These are phyloP conservation scores for Colletotrichum tanaceti DNA, from an alignment of 2,329 filamentous ascomycete genomes.

Conservation along the genomic window DNA sequence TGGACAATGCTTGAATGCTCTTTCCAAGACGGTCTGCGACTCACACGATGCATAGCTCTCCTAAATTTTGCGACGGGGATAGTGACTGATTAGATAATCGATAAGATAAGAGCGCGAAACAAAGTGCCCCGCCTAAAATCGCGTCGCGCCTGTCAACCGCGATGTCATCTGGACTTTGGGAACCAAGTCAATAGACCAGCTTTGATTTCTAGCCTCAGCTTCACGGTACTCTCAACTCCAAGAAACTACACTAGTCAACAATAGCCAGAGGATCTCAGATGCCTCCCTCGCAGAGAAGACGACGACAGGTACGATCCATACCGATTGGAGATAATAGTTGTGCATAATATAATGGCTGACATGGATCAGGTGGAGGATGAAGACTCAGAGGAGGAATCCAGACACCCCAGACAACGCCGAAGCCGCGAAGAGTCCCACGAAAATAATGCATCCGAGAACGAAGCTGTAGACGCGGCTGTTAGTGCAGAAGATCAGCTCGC, in stretches of 20 bases:
- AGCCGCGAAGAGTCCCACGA: conserved; percentile 48
- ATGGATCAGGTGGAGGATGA: conserved; percentile 46
- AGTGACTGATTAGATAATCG: conserved; percentile 42
- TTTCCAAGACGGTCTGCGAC: conserved; percentile 11
- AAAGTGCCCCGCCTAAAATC: conserved; percentile 26
- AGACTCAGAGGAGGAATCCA: conserved; percentile 49
- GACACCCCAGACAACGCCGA: conserved; percentile 49
- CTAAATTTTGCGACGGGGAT: conserved; percentile 33
- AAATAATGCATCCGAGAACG: conserved; percentile 51
- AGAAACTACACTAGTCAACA: too few species aligned
- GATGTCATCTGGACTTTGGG: not conserved
- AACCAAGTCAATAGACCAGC: not conserved
- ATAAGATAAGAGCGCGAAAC: conserved; percentile 31
- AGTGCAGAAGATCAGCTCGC: conserved; percentile 64
- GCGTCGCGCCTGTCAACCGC: conserved; percentile 23
- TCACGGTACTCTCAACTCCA: not conserved
- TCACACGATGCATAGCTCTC: conserved; percentile 28
- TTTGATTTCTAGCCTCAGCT: not conserved
- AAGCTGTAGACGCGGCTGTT: conserved; percentile 49
- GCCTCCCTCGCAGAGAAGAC: conserved; percentile 49
- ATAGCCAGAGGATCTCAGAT: conserved; percentile 40
- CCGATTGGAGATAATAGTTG: not conserved
- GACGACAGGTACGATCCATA: conserved; percentile 47
- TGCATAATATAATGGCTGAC: conserved; percentile 10
- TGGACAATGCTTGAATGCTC: not conserved